phyloP scores from a whole-genome alignment of 2,329 filamentous ascomycete species.

The Pseudocercospora fijiensis region DNA sequence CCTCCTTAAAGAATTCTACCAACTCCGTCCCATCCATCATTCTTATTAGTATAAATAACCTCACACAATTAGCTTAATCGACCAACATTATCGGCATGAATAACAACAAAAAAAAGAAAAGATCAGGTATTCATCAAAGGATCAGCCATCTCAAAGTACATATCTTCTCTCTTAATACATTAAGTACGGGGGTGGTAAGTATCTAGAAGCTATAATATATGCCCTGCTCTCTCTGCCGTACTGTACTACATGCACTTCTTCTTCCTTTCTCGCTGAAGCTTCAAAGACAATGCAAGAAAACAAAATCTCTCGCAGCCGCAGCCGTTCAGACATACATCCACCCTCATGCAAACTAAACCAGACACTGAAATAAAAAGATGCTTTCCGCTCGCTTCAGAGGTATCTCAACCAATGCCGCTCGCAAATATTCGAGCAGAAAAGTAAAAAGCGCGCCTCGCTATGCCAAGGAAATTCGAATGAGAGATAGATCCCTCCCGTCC shows the following conservation, averaged over 20 bases:
- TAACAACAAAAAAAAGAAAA: too few species aligned
- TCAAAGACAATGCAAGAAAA: not conserved
- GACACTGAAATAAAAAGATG: not conserved
- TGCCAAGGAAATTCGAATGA: slow-evolving; percentile 4
- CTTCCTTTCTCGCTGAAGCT: too few species aligned
- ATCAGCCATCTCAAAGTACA: too few species aligned
- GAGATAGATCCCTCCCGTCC: too few species aligned
- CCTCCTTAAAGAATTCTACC: too few species aligned
- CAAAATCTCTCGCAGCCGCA: too few species aligned
- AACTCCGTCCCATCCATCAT: too few species aligned
- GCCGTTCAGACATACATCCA: not conserved
- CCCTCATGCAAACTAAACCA: not conserved
- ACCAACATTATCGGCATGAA: too few species aligned
- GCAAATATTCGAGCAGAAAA: not conserved
- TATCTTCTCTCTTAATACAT: not conserved
- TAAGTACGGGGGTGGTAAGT: not conserved
- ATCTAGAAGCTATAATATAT: not conserved
- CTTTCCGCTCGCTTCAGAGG: slow-evolving; percentile 17
- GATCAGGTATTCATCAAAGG: too few species aligned
- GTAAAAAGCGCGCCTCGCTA: slow-evolving; percentile 13
- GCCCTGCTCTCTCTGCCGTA: not conserved
- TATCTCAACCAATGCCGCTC: slow-evolving; percentile 15
- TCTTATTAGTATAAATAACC: too few species aligned
- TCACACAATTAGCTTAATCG: too few species aligned
- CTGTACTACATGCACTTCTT: not conserved